phyloP scores from a whole-genome alignment of 805 yeast genomes.

The Wickerhamiella azyma region DNA sequence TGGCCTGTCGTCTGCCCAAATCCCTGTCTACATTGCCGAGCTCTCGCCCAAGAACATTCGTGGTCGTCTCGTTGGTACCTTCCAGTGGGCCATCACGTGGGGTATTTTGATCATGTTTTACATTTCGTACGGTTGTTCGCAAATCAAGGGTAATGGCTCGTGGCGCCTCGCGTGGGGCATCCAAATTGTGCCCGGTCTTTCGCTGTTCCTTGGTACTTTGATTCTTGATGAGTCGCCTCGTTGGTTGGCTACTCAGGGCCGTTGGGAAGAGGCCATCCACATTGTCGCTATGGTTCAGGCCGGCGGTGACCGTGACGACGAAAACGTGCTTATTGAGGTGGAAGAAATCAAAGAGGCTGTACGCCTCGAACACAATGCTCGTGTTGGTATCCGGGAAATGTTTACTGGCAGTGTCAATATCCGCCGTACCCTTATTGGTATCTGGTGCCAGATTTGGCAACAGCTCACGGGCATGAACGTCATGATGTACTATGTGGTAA shows the following conservation, averaged over 20 bases:
- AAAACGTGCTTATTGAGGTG: conserved; percentile 39
- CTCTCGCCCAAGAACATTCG: conserved; percentile 46
- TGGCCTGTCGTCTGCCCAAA: conserved; percentile 52
- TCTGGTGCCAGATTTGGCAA: conserved; percentile 34
- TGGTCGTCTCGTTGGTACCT: conserved; percentile 46
- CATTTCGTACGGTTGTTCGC: conserved; percentile 35
- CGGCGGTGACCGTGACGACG: conserved; percentile 21
- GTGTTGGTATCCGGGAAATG: conserved; percentile 34
- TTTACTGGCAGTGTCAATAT: conserved; percentile 30
- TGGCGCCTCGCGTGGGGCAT: conserved; percentile 56
- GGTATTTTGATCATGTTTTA: conserved; percentile 53
- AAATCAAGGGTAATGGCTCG: conserved; percentile 32
- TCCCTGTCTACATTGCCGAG: conserved; percentile 55
- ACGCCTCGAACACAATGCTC: conserved; percentile 37
- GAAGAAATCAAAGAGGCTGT: conserved; percentile 47
- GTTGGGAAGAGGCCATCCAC: conserved; percentile 32
- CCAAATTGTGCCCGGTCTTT: conserved; percentile 38
- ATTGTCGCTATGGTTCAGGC: conserved; percentile 26
- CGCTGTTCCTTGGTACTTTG: conserved; percentile 33
- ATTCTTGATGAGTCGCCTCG: conserved; percentile 31
- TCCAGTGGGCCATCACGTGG: conserved; percentile 50
- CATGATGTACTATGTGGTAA: conserved; percentile 54
- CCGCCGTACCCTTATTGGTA: conserved; percentile 24
- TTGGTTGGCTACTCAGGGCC: conserved; percentile 35
- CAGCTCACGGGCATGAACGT: conserved; percentile 64